A percentile compares a stretch with the other conserved stretches of the same genome.
Evolutionary conservation across 768 basidiomycete species (phyloP).

Genomic region (Pisolithus albus): DNA sequence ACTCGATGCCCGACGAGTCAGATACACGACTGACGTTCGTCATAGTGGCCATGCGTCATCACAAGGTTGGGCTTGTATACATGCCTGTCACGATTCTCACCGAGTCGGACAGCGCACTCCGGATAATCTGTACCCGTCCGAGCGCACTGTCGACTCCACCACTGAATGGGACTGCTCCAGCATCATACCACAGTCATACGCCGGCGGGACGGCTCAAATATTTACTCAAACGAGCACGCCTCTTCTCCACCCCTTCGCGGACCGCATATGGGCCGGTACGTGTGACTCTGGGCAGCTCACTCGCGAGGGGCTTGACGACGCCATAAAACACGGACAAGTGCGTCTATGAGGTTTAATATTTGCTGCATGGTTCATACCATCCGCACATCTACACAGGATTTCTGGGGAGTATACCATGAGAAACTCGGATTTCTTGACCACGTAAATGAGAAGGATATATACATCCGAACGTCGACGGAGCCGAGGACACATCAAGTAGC

Average conservation of each 20-base stretch:
- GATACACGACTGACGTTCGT: conserved; percentile 34
- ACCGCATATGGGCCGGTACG: conserved; percentile 40
- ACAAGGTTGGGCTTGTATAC: conserved; percentile 31
- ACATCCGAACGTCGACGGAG: conserved; percentile 38
- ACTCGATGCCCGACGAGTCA: conserved; percentile 22
- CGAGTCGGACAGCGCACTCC: conserved; percentile 35
- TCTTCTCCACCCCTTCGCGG: conserved; percentile 38
- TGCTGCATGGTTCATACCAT: not conserved
- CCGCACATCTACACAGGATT: conserved; percentile 29
- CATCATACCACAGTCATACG: conserved; percentile 34
- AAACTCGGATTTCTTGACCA: conserved; percentile 31
- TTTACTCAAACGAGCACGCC: conserved; percentile 36
- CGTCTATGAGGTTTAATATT: not conserved
- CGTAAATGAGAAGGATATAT: conserved; percentile 32
- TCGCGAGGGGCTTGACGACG: conserved; percentile 36
- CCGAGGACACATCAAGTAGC: conserved; percentile 44
- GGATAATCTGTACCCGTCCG: conserved; percentile 41
- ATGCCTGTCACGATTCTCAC: not conserved
- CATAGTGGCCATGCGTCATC: conserved; percentile 40
- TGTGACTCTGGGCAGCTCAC: conserved; percentile 45
- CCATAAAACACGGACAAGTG: conserved; percentile 36
- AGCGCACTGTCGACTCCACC: conserved; percentile 33
- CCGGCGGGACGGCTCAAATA: conserved; percentile 29
- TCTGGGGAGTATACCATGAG: conserved; percentile 38
- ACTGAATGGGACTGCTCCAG: conserved; percentile 37